Evolutionary conservation across 2,329 filamentous ascomycete species (phyloP).

Genomic region (Phyllosticta paracitricarpa): DNA sequence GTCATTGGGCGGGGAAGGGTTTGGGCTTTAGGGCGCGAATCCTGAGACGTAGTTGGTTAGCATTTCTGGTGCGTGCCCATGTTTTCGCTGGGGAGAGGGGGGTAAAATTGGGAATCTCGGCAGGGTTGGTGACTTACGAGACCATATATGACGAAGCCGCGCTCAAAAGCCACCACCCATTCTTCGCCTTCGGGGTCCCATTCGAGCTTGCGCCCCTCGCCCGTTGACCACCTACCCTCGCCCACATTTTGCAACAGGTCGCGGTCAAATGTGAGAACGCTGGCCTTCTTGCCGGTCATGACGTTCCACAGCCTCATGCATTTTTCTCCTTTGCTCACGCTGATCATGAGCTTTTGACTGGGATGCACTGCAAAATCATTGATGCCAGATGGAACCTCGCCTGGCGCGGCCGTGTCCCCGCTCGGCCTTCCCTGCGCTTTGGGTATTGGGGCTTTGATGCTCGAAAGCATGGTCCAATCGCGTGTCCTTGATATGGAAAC

Average conservation of each 20-base stretch:
- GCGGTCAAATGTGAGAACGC: conserved; percentile 74
- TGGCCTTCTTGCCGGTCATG: conserved; percentile 91
- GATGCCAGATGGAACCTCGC: conserved; percentile 73
- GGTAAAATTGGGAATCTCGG: not conserved
- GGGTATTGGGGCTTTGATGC: conserved; percentile 79
- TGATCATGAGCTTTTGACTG: conserved; percentile 93
- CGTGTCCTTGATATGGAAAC: conserved; percentile 78
- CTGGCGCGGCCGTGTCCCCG: conserved; percentile 78
- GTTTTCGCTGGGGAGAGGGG: not conserved
- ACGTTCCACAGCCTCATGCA: conserved; percentile 95
- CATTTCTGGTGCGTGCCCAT: not conserved
- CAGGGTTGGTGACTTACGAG: conserved; percentile 42
- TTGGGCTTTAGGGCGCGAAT: conserved; percentile 70
- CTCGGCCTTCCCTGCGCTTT: conserved; percentile 71
- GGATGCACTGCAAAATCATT: conserved; percentile 95
- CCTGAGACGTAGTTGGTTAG: conserved; percentile 26
- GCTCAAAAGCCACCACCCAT: conserved; percentile 82
- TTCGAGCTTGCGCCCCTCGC: conserved; percentile 71
- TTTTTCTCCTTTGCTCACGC: conserved; percentile 77
- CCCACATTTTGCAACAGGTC: conserved; percentile 64
- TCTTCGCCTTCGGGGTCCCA: conserved; percentile 74
- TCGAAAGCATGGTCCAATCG: conserved; percentile 81
- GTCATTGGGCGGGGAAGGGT: conserved; percentile 57
- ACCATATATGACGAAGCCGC: conserved; percentile 74
- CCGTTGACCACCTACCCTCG: conserved; percentile 65